Conservation (phyloP, 768 basidiomycete genomes). For the Tulasnella sp. region DNA sequence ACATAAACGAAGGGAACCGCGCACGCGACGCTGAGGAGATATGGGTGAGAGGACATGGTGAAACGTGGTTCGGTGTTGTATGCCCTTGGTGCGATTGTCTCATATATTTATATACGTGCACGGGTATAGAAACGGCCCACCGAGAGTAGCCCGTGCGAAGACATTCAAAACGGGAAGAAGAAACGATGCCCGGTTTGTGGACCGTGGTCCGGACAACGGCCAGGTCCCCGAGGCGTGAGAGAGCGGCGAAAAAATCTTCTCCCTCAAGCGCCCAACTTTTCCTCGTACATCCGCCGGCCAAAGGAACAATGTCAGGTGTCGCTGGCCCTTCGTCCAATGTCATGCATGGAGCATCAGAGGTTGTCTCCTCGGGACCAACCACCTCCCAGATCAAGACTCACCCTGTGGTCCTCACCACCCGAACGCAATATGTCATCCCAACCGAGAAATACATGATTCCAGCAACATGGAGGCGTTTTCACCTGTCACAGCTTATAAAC, state of each 20-base stretch:
- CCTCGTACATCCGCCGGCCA: background rate
- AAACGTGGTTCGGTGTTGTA: background rate
- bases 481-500: slow-evolving; percentile 94
- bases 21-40: background rate
- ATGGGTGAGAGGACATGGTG: background rate
- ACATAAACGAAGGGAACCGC: background rate
- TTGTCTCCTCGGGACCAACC: background rate
- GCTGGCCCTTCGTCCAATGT: background rate
- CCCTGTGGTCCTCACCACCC: slow-evolving; percentile 65
- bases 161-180: background rate
- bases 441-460: slow-evolving; percentile 92
- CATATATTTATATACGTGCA: background rate
- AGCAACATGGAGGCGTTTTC: slow-evolving; percentile 83
- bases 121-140: background rate
- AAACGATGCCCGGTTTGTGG: background rate
- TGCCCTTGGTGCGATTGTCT: background rate
- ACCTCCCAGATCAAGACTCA: background rate
- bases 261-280: background rate
- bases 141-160: background rate
- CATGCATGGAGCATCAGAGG: background rate
- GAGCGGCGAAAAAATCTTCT: background rate
- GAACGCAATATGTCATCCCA: slow-evolving; percentile 65
- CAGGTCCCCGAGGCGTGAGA: background rate
- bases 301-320: background rate
- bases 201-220: too few relatives aligned